phyloP scores from a whole-genome alignment of 129 eudicot species.

The Artemisia tridentata region DNA sequence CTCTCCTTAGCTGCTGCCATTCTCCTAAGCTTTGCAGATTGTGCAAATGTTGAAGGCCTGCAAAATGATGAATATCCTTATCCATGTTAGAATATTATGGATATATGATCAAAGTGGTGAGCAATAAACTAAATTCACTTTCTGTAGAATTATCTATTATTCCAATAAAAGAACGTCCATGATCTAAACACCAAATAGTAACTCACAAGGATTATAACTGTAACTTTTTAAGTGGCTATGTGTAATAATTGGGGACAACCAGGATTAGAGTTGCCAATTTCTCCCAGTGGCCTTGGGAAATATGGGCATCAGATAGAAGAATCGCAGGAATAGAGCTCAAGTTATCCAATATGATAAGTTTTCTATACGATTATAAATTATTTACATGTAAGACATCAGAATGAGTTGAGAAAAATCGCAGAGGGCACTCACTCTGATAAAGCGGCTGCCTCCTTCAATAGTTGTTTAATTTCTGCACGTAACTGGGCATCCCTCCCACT shows the following conservation, averaged over 20 bases:
- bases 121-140: slow-evolving; percentile 8
- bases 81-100: slow-evolving; percentile 10
- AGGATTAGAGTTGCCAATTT: not conserved
- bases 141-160: not conserved
- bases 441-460: slow-evolving; percentile 63
- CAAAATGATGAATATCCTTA: slow-evolving; percentile 15
- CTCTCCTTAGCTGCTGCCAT: slow-evolving; percentile 90
- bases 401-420: slow-evolving; percentile 13
- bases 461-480: slow-evolving; percentile 75
- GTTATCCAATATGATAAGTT: not conserved
- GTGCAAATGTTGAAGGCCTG: slow-evolving; percentile 99
- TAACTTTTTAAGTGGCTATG: too few species aligned
- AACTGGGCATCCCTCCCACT: slow-evolving; percentile 43
- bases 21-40: slow-evolving; percentile 94
- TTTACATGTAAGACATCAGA: not conserved
- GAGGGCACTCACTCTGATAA: slow-evolving; percentile 61
- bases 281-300: not conserved
- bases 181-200: not conserved
- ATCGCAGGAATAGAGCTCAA: not conserved
- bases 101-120: slow-evolving; percentile 5
- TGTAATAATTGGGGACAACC: not conserved
- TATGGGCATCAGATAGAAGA: not conserved
- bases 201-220: too few species aligned
- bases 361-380: not conserved
- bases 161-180: not conserved